phyloP scores from a whole-genome alignment of 139 green algal genomes.

The Chlamydomonas sp. region DNA sequence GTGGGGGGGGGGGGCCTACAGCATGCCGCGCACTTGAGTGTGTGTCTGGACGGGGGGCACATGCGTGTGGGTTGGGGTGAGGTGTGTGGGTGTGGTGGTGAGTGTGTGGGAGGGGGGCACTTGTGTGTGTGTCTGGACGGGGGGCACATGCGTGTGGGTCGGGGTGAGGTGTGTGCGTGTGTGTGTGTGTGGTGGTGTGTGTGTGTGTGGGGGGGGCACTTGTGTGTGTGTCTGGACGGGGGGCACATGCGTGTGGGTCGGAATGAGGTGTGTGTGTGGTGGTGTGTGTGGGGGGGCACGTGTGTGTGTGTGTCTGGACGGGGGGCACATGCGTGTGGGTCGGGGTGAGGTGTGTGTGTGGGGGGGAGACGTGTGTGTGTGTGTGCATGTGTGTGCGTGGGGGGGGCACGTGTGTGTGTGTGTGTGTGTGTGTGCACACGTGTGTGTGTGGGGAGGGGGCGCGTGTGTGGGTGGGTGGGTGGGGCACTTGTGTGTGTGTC shows the following conservation, averaged over 20 bases:
- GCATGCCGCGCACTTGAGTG: too few species aligned
- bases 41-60: slow-evolving; percentile 34
- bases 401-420: slow-evolving; percentile 30
- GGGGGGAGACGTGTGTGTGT: slow-evolving; percentile 29
- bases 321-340: background rate
- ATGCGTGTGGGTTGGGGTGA: background rate
- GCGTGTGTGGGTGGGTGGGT: background rate
- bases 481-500: too few species aligned
- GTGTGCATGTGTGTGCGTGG: too few species aligned
- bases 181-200: background rate
- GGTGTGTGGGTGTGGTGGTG: too few species aligned
- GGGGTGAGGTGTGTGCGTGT: slow-evolving; percentile 29
- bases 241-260: too few species aligned
- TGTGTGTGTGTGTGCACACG: background rate
- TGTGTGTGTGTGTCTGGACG: slow-evolving; percentile 40
- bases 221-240: background rate
- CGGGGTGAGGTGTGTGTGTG: background rate
- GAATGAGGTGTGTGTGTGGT: slow-evolving; percentile 28
- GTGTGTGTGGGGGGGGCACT: slow-evolving; percentile 31
- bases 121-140: background rate
- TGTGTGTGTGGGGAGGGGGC: slow-evolving; percentile 41
- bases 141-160: too few species aligned
- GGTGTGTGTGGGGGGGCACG: background rate
- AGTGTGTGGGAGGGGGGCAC: slow-evolving; percentile 31
- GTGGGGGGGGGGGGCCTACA: background rate